Conservation (phyloP, 768 basidiomycete species). For the Xerocomus potaroensis region DNA sequence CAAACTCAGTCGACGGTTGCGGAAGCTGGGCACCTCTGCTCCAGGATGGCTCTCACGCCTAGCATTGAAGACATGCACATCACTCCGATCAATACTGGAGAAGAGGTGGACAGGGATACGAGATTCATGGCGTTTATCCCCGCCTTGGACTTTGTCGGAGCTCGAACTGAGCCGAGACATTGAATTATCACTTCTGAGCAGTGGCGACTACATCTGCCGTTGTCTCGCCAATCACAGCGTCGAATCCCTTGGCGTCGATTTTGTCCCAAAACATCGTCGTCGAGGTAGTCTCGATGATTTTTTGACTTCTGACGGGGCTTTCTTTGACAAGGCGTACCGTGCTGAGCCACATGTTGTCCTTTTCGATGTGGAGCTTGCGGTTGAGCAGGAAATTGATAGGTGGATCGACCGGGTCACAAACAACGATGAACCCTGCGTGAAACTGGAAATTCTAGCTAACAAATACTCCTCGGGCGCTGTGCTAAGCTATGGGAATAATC, state of each 20-base stretch:
- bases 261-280: slow-evolving; percentile 1
- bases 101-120: slow-evolving; percentile 35
- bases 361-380: slow-evolving; percentile 36
- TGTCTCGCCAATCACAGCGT: slow-evolving; percentile 7
- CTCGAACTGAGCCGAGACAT: slow-evolving; percentile 31
- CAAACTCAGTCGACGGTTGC: slow-evolving; percentile 36
- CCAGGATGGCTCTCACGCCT: slow-evolving; percentile 15
- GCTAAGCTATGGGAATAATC: slow-evolving; percentile 28
- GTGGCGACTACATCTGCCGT: slow-evolving; percentile 26
- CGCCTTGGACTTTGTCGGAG: slow-evolving; percentile 27
- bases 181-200: slow-evolving; percentile 29
- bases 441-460: slow-evolving; percentile 22
- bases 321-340: slow-evolving; percentile 7
- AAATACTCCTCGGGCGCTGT: slow-evolving; percentile 27
- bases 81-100: slow-evolving; percentile 23
- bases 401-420: slow-evolving; percentile 9
- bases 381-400: slow-evolving; percentile 32
- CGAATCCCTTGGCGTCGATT: not conserved
- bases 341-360: slow-evolving; percentile 20
- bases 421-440: slow-evolving; percentile 11
- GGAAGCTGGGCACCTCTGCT: slow-evolving; percentile 30
- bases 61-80: slow-evolving; percentile 8
- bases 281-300: slow-evolving; percentile 18
- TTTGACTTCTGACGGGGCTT: slow-evolving; percentile 6
- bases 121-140: slow-evolving; percentile 20